phyloP scores from a whole-genome alignment of 805 yeast species.

The Sugiyamaella marilandica region DNA sequence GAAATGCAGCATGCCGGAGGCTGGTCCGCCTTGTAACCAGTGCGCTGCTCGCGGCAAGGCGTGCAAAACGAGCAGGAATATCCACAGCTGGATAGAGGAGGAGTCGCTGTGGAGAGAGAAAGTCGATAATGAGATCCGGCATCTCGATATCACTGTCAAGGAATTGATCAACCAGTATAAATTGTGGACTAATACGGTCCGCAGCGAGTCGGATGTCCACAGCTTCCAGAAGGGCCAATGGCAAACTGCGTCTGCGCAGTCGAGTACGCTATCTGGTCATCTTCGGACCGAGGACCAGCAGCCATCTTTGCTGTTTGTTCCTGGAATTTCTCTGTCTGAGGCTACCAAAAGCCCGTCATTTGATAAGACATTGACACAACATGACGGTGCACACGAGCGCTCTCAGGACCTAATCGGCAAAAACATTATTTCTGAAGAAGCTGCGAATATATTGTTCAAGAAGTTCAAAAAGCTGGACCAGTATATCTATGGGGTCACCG shows the following conservation, averaged over 20 bases:
- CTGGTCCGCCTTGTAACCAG: conserved; percentile 5
- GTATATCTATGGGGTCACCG: conserved; percentile 9
- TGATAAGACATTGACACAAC: neutral
- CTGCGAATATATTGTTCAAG: neutral
- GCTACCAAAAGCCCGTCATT: neutral
- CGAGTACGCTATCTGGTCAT: neutral
- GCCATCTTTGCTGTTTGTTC: neutral
- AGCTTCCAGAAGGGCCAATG: neutral
- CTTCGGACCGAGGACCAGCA: neutral
- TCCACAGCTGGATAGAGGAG: conserved; percentile 3
- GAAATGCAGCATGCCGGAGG: conserved; percentile 3
- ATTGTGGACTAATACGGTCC: neutral
- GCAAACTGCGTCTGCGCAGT: neutral
- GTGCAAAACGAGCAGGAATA: conserved; percentile 6
- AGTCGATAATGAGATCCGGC: neutral
- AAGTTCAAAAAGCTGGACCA: conserved; percentile 10
- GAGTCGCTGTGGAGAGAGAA: conserved; percentile 2
- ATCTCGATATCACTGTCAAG: neutral
- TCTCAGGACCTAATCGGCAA: neutral
- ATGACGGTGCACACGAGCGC: neutral
- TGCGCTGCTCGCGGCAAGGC: conserved; percentile 2
- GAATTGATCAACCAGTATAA: neutral
- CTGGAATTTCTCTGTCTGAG: neutral
- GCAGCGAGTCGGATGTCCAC: neutral
- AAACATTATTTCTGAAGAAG: neutral